phyloP scores from a whole-genome alignment of 2,329 filamentous ascomycete genomes.

The Penicillium sp. region DNA sequence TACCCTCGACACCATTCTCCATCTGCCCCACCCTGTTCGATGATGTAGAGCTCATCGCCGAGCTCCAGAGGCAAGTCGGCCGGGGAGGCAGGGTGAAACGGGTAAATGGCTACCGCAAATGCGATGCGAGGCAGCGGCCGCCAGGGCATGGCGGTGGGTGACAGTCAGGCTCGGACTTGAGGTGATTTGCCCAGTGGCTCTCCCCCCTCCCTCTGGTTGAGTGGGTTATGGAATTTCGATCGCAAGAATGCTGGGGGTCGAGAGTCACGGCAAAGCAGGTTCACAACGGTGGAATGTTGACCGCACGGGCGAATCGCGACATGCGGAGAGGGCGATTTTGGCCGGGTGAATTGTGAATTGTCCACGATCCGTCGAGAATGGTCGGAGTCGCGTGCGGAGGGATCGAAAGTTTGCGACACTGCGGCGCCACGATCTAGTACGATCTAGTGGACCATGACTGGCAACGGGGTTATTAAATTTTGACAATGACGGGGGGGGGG shows the following conservation, averaged over 20 bases:
- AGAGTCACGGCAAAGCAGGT: not conserved
- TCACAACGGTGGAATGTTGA: slow-evolving; percentile 22
- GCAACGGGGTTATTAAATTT: too few species aligned
- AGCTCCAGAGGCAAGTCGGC: slow-evolving; percentile 95
- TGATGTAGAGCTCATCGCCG: slow-evolving; percentile 97
- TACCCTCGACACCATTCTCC: slow-evolving; percentile 94
- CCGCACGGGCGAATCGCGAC: slow-evolving; percentile 21
- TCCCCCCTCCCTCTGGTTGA: not conserved
- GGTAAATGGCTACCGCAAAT: slow-evolving; percentile 93
- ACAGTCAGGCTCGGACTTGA: not conserved
- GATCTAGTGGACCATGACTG: too few species aligned
- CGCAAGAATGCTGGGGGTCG: slow-evolving; percentile 10
- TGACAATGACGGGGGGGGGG: too few species aligned
- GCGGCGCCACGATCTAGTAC: too few species aligned
- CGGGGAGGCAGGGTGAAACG: slow-evolving; percentile 78
- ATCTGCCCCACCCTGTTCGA: slow-evolving; percentile 81
- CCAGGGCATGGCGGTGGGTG: slow-evolving; percentile 71
- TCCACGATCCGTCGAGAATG: too few species aligned
- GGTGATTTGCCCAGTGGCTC: slow-evolving; percentile 9
- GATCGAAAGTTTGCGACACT: slow-evolving; percentile 14
- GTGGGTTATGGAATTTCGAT: slow-evolving; percentile 9
- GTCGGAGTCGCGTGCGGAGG: not conserved
- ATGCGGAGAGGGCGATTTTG: slow-evolving; percentile 17
- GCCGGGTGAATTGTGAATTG: too few species aligned
- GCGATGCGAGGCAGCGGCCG: slow-evolving; percentile 92